Percentiles rank a stretch among this genome's conserved stretches.
These are phyloP conservation scores for Teratosphaeria destructans DNA, from an alignment of 2,329 filamentous ascomycete species.

Conservation along the genomic window DNA sequence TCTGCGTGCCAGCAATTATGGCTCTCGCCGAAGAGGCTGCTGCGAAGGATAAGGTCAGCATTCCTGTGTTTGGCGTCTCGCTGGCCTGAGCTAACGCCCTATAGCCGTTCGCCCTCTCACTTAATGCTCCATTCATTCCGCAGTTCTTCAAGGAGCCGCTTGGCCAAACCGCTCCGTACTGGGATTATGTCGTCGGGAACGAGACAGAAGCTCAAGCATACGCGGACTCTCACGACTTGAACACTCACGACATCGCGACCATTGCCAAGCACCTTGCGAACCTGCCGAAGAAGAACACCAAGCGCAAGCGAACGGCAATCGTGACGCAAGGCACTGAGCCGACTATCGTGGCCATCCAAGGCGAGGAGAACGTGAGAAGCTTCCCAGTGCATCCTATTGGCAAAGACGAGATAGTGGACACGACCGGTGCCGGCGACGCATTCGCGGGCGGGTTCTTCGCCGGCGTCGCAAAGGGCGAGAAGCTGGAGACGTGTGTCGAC, in stretches of 20 bases:
- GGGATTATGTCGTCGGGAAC: conserved; percentile 94
- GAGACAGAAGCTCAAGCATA: conserved; percentile 89
- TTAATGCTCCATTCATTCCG: conserved; percentile 90
- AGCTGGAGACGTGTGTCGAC: conserved; percentile 67
- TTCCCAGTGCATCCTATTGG: conserved; percentile 74
- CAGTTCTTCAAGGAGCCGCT: conserved; percentile 97
- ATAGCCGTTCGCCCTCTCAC: conserved; percentile 69
- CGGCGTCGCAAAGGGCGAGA: conserved; percentile 75
- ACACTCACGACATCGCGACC: conserved; percentile 65
- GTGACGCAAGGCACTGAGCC: conserved; percentile 91
- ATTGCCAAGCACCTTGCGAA: conserved; percentile 79
- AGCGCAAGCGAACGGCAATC: conserved; percentile 76
- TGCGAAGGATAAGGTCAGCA: conserved; percentile 64
- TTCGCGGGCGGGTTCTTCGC: conserved; percentile 92
- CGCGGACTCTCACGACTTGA: conserved; percentile 68
- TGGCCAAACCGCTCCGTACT: conserved; percentile 77
- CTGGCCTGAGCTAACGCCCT: conserved; percentile 4
- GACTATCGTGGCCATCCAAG: conserved; percentile 66
- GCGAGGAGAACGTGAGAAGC: conserved; percentile 53
- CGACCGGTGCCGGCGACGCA: conserved; percentile 89
- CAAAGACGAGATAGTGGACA: conserved; percentile 76
- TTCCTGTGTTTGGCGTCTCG: conserved; percentile 1
- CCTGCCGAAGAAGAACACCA: conserved; percentile 81
- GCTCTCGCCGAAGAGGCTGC: conserved; percentile 86
- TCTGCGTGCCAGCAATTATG: conserved; percentile 82